phyloP scores from a whole-genome alignment of 305 asterid genomes.

The Fraxinus floribunda region DNA sequence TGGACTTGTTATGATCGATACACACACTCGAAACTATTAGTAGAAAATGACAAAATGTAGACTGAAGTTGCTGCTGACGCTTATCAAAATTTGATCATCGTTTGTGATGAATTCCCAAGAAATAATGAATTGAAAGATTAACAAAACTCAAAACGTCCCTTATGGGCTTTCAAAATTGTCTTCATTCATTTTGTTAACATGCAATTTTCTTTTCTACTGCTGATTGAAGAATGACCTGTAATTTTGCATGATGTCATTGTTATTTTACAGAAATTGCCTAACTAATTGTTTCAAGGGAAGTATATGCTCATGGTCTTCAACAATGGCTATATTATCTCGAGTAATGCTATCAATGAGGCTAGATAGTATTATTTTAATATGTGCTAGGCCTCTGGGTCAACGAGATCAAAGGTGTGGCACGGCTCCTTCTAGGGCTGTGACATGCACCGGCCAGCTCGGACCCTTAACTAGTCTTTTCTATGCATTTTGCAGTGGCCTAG shows the following conservation, averaged over 20 bases:
- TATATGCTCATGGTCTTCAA: background rate
- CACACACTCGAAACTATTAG: conserved; percentile 20
- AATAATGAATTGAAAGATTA: background rate
- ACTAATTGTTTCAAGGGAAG: conserved; percentile 9
- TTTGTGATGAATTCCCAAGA: conserved; percentile 21
- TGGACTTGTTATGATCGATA: conserved; percentile 27
- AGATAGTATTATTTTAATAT: too few relatives aligned
- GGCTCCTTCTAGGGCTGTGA: too few relatives aligned
- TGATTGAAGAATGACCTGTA: conserved; percentile 30
- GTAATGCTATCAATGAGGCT: too few relatives aligned
- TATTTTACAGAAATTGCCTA: conserved; percentile 31
- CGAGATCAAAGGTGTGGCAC: too few relatives aligned
- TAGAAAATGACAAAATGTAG: conserved; percentile 15
- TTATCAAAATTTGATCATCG: background rate
- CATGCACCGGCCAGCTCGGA: too few relatives aligned
- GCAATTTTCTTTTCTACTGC: conserved; percentile 38
- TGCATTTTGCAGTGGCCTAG: too few relatives aligned
- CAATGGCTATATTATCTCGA: background rate
- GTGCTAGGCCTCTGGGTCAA: too few relatives aligned
- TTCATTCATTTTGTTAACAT: conserved; percentile 48
- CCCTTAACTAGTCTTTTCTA: too few relatives aligned
- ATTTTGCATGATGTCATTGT: conserved; percentile 16
- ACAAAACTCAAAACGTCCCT: background rate
- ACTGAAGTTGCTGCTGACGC: conserved; percentile 7
- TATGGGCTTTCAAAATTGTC: conserved; percentile 23